These are phyloP conservation scores for Hirsutella thompsonii DNA, from an alignment of 2,329 filamentous ascomycete species.

Conservation along the genomic window DNA sequence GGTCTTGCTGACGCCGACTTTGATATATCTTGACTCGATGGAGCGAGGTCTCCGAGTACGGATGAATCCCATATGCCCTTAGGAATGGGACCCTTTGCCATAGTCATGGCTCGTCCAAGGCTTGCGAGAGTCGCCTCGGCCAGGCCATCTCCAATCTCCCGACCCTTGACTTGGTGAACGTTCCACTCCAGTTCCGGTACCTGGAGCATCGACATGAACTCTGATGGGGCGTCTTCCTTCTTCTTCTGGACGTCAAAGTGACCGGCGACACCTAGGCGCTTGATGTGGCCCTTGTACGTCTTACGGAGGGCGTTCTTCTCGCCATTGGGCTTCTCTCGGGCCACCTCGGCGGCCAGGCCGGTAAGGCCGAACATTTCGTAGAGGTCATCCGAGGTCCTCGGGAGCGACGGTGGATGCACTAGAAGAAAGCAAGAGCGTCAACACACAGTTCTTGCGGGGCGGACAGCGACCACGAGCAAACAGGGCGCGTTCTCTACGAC, in stretches of 20 bases:
- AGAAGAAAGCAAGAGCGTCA: slow-evolving; percentile 27
- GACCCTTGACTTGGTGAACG: slow-evolving; percentile 37
- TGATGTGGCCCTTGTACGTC: slow-evolving; percentile 57
- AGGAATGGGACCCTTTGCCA: slow-evolving; percentile 44
- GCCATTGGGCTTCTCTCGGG: slow-evolving; percentile 50
- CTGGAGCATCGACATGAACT: slow-evolving; percentile 38
- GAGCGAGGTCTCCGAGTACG: slow-evolving; percentile 43
- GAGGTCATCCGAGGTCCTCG: slow-evolving; percentile 40
- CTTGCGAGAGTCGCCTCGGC: slow-evolving; percentile 27
- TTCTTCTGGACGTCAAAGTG: slow-evolving; percentile 47
- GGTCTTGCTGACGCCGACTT: slow-evolving; percentile 31
- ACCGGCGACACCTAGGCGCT: slow-evolving; percentile 47
- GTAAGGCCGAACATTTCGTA: slow-evolving; percentile 45
- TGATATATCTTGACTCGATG: slow-evolving; percentile 23
- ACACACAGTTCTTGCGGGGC: slow-evolving; percentile 20
- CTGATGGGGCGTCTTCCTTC: slow-evolving; percentile 34
- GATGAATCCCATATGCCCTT: slow-evolving; percentile 43
- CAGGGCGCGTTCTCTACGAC: background rate
- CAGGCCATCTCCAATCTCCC: slow-evolving; percentile 42
- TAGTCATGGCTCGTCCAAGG: slow-evolving; percentile 38
- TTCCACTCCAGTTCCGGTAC: slow-evolving; percentile 45
- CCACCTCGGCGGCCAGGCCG: slow-evolving; percentile 45
- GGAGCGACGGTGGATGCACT: slow-evolving; percentile 35
- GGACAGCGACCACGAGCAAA: background rate
- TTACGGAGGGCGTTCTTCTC: slow-evolving; percentile 55